phyloP scores from a whole-genome alignment of 495 filamentous ascomycete genomes.

The Aspergillus biplanus region DNA sequence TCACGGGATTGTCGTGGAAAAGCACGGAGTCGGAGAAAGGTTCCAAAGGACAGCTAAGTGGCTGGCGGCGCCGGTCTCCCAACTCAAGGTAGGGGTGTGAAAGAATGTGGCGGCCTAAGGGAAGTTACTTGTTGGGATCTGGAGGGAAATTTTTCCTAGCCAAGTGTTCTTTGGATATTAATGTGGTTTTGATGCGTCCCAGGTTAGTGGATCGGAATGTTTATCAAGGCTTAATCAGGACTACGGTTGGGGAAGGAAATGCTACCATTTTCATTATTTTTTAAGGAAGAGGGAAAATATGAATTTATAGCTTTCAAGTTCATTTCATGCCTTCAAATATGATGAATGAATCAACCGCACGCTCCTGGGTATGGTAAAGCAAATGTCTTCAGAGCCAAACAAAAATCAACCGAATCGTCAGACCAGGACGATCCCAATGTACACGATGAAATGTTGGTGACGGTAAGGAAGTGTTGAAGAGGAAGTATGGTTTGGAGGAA shows the following conservation, averaged over 20 bases:
- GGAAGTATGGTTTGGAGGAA: slow-evolving; percentile 7
- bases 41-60: too few species aligned
- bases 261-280: too few species aligned
- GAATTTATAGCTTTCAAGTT: slow-evolving; percentile 18
- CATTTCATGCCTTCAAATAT: slow-evolving; percentile 13
- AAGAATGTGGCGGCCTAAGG: too few species aligned
- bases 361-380: slow-evolving; percentile 32
- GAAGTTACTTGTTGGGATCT: too few species aligned
- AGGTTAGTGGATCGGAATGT: background rate
- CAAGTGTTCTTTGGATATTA: background rate
- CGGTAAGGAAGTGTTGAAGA: slow-evolving; percentile 4
- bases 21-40: too few species aligned
- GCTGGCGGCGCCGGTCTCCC: too few species aligned
- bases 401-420: slow-evolving; percentile 29
- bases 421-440: slow-evolving; percentile 33
- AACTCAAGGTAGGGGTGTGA: too few species aligned
- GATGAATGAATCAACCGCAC: slow-evolving; percentile 27
- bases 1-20: too few species aligned
- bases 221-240: background rate
- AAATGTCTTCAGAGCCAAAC: slow-evolving; percentile 34
- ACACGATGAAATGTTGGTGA: slow-evolving; percentile 22
- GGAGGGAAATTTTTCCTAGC: too few species aligned
- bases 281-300: background rate
- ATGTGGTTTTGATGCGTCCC: background rate
- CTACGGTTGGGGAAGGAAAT: background rate